A percentile compares a stretch with the other conserved stretches of the same genome.
Evolutionary conservation across 164 flowering plant species (phyloP).

Genomic region (Aristolochia contorta): DNA sequence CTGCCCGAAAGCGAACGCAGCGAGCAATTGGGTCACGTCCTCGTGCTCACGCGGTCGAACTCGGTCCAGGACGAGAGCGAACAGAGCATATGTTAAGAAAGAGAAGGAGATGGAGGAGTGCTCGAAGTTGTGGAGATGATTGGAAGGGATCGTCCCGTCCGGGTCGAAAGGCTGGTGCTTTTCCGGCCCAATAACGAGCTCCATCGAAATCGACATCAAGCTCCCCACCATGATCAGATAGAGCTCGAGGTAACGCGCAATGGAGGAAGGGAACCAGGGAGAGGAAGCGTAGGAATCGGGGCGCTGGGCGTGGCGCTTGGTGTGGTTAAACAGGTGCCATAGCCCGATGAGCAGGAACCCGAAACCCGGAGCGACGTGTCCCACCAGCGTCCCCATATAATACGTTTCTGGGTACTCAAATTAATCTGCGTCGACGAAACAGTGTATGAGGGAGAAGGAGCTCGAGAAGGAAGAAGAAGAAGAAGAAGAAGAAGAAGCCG

Average conservation of each 20-base stretch:
- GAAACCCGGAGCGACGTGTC: conserved; percentile 27
- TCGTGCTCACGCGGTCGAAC: conserved; percentile 14
- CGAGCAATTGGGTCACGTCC: conserved; percentile 39
- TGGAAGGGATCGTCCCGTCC: conserved; percentile 28
- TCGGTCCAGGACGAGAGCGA: conserved; percentile 24
- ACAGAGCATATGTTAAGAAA: conserved; percentile 20
- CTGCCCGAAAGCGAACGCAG: conserved; percentile 48
- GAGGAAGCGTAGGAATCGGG: conserved; percentile 16
- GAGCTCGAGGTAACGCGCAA: conserved; percentile 23
- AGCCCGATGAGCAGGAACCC: conserved; percentile 25
- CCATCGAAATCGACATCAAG: conserved; percentile 20
- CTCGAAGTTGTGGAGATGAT: conserved; percentile 36
- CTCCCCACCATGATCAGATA: conserved; percentile 19
- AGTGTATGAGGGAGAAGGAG: background rate
- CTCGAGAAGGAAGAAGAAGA: background rate
- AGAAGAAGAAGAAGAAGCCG: background rate
- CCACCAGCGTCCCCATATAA: conserved; percentile 23
- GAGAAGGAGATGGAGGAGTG: conserved; percentile 27
- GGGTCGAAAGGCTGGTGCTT: conserved; percentile 24
- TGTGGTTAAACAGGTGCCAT: conserved; percentile 39
- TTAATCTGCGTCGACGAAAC: no score
- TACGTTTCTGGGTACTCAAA: background rate
- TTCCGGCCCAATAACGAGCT: conserved; percentile 28
- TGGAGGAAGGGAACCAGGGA: conserved; percentile 24
- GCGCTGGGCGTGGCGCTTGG: conserved; percentile 17